Evolutionary conservation across 148 eudicot genomes (phyloP), one percentile per base, ranked within the genome.

Genomic region (Fagopyrum tataricum): DNA sequence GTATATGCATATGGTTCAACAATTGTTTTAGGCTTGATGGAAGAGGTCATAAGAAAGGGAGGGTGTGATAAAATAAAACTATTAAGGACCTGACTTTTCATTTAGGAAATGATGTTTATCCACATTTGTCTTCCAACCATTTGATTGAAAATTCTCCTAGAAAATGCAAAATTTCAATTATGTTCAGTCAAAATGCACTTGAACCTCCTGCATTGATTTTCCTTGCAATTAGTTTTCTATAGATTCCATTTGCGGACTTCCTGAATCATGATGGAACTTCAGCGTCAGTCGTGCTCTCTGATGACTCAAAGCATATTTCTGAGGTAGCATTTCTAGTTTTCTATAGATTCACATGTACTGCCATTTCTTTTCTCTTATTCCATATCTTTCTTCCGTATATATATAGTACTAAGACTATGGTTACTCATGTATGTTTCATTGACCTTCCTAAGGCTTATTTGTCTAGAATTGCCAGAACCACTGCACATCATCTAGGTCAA

Each of bases 201-300:
- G 61, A 18, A 55, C 24, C 24, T 18, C 0, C 11, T 55, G 26
- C 61, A 13, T 24, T 64, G 8, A 64, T 64, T 37, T 64, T 64
- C 43, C 2, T 55, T 37, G 69, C 69, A 64, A 37, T 64, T 37
- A 64, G 69, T 64, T 37, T 55, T 75, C 67, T 74, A 66, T 78
- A 90, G 91, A 90, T 92, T 81, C 98, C 96, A 58, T 92, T 92
- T 81, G 96, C 96, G 77, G 98, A 92, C 80, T 92, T 90, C 75
- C 74, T 88, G 44, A 92, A 90, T 82, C 98, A 92, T 80, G 90
- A 88, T 78, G 83, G 88, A 41, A 70, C 24, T 68, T 83, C 89
- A 15, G 85, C 83, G 31, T 48, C 91, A 15, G 49, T 76, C 78
- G 85, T 88, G 73, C 72, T 89, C 74, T 84, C 81, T 72, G 91